Base-by-base conservation (phyloP, 768 basidiomycete species). In the Exsudoporus frostii region DNA sequence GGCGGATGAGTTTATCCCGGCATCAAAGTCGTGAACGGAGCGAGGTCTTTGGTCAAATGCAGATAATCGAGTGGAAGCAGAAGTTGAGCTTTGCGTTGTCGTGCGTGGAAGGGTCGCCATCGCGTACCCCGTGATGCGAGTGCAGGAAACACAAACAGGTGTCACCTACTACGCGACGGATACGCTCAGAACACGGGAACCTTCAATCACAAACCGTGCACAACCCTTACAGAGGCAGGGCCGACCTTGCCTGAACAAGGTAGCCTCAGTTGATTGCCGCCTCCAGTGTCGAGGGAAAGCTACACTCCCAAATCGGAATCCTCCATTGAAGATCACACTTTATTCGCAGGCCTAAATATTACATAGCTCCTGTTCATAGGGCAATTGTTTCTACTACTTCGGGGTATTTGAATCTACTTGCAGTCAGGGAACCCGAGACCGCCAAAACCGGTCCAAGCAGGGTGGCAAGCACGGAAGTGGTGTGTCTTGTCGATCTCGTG, bases 1-100 rank as follows among this genome's bases (percentile, higher is more conserved):
- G 7, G 78, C 69, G 1, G 90, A 90, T 11, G 86, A 77, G 70
- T 91, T 90, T 67, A 91, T 78, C 4, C 90, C 88, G 1, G 83
- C 80, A 65, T 90, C 90, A 61, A 91, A 90, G 45, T 82, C 81
- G 37, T 60, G 51, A 36, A 61, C 59, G 8, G 68, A 61, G 51
- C 33, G 50, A 39, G 59, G 64, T 40, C 57, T 75, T 36, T 34
- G 74, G 73, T 37, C 62, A 42, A 56, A 55, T 7, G 47, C 57
- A 24, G 43, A 59, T 44, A 54, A 45, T 4, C 43, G 50, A 32
- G 43, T 17, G 17, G 53, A 27, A 34, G 51, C 38, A 27, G 56
- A 48, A 20, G 61, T 54, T 29, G 67, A 51, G 41, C 56, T 53
- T 38, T 68, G 62, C 56, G 65, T 74, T 44, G 54, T 61, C 15